phyloP scores from a whole-genome alignment of 2,329 filamentous ascomycete genomes.

The Fusarium sp. region DNA sequence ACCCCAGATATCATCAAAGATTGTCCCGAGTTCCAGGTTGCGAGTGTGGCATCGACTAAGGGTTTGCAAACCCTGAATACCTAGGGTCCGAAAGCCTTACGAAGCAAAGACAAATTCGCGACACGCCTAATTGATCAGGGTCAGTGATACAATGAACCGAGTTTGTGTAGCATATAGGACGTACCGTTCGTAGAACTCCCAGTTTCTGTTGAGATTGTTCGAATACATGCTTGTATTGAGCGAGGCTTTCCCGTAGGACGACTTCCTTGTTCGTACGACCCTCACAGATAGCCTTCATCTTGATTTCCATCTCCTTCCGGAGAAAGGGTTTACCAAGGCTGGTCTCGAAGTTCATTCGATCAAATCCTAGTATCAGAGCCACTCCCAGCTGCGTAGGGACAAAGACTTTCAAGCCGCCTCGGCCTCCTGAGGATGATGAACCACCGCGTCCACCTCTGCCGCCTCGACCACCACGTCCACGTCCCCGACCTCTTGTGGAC shows the following conservation, averaged over 20 bases:
- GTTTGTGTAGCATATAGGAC: constrained; percentile 48
- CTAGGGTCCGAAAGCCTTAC: constrained; percentile 16
- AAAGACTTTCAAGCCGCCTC: constrained; percentile 79
- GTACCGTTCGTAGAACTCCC: constrained; percentile 71
- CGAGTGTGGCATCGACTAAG: constrained; percentile 45
- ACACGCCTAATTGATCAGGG: constrained; percentile 49
- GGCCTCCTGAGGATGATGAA: constrained; percentile 57
- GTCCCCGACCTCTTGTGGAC: constrained; percentile 60
- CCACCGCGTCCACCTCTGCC: constrained; percentile 54
- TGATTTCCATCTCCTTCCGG: constrained; percentile 96
- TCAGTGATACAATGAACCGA: constrained; percentile 30
- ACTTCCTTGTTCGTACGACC: constrained; percentile 79
- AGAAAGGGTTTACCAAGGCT: constrained; percentile 96
- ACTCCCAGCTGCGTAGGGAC: constrained; percentile 93
- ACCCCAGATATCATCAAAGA: constrained; percentile 24
- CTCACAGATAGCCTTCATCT: constrained; percentile 97
- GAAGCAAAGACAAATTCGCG: constrained; percentile 53
- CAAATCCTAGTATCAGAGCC: constrained; percentile 92
- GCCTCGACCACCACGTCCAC: constrained; percentile 61
- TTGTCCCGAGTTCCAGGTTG: constrained; percentile 16
- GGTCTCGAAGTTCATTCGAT: constrained; percentile 91
- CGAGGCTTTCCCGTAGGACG: constrained; percentile 85
- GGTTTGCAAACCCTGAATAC: constrained; percentile 44
- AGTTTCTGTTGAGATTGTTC: constrained; percentile 83
- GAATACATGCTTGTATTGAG: constrained; percentile 89